Base-by-base conservation (phyloP, 257 asterid species). In the Capsicum rhomboideum region DNA sequence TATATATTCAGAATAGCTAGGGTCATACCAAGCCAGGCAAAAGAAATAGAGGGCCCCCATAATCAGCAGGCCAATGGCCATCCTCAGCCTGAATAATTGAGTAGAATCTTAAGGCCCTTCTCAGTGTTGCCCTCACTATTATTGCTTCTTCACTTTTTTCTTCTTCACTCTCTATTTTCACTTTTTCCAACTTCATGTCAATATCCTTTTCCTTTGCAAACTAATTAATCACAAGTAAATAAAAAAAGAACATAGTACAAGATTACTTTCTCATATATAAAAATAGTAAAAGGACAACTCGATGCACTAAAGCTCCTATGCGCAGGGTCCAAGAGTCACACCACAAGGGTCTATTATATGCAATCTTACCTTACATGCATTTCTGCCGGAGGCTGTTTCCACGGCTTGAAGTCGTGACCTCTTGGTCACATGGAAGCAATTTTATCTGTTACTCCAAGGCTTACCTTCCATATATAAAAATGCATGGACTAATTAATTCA, bases 61-160 rank as follows among this genome's bases (percentile, higher is more conserved):
- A 94, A 81, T 94, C 98, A 85, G 87, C 93, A 20, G 97, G 92
- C 98, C 97, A 92, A 83, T 94, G 93, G 2, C 98, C 98, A 89
- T 94, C 97, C 37, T 91, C 93, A 42, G 91, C 94, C 37, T 94
- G 98, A 58, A 93, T 86, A 55, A 87, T 86, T 9, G 96, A 86
- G 87, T 85, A 94, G 42, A 87, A 91, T 68, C 90, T 87, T 34
- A 92, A 16, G 0, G 88, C 95, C 77, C 84, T 81, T 86, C 80
- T 91, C 88, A 94, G 88, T 14, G 92, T 88, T 1, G 8, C 83
- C 59, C 11, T 88, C 86, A 91, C 91, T n/a, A n/a, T n/a, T n/a
- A n/a, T n/a, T 29, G 49, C 72, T 85, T 91, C 95, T 63, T 88
- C 94, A 2, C 82, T 90, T 31, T 31, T 80, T 75, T 83, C 88